Evolutionary conservation across 176 grass and related monocot species (phyloP), one percentile per base, ranked within the genome.

Genomic region (Juncus effusus): DNA sequence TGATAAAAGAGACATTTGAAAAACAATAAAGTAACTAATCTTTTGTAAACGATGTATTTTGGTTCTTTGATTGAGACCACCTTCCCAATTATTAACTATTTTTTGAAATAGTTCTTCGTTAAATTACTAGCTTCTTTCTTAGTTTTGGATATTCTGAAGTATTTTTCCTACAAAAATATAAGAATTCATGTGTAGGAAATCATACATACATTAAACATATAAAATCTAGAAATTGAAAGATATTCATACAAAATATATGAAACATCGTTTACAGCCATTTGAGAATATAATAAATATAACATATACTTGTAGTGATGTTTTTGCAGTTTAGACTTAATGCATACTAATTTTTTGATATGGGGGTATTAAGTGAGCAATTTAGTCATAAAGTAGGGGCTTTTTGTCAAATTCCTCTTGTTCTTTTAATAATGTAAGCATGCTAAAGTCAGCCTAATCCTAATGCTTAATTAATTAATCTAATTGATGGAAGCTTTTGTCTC

Each of bases 361-460:
- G n/a, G n/a, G n/a, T n/a, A n/a, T n/a, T n/a, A n/a, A n/a, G n/a
- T n/a, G n/a, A n/a, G n/a, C n/a, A n/a, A n/a, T n/a, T n/a, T n/a
- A n/a, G n/a, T n/a, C n/a, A n/a, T n/a, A n/a, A n/a, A n/a, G n/a
- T n/a, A n/a, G n/a, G n/a, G n/a, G n/a, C n/a, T n/a, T n/a, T n/a
- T n/a, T n/a, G n/a, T n/a, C 19, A 28, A 28, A 28, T 28, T 28
- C 19, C 19, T 28, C 19, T 1, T 28, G 0, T 28, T 28, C 19
- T 28, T 28, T 28, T 28, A 28, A 28, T 28, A 1, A 28, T 28
- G 16, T 42, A 72, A 44, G 68, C n/a, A 15, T 28, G 54, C 68
- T 56, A 44, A n/a, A 59, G 53, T 72, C 68, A 72, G 68, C 52
- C 54, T 72, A 72, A 72, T 35, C 68, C 44, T 47, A 47, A 47